phyloP scores from a whole-genome alignment of 2,329 filamentous ascomycete genomes.

The Pseudomassariella vexata region DNA sequence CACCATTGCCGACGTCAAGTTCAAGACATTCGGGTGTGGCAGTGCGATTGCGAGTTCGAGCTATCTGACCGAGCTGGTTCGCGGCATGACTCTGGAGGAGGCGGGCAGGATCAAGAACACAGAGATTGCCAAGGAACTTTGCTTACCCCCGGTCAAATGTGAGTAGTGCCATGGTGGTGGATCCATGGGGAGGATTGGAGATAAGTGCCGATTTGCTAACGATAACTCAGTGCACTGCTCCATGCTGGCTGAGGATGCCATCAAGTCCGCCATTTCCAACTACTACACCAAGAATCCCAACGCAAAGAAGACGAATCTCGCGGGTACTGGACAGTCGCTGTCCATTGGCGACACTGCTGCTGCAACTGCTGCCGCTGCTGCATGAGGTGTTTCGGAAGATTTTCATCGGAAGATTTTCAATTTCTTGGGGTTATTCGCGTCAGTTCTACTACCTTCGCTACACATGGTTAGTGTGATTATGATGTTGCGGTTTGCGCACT shows the following conservation, averaged over 20 bases:
- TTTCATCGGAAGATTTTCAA: no score
- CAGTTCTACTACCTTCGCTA: no score
- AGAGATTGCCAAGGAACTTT: slow-evolving; percentile 93
- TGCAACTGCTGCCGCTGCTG: slow-evolving; percentile 17
- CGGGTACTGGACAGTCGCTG: slow-evolving; percentile 65
- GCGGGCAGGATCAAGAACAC: slow-evolving; percentile 91
- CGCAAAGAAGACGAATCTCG: slow-evolving; percentile 66
- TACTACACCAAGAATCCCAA: slow-evolving; percentile 90
- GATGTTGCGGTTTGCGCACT: no score
- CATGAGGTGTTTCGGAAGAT: no score
- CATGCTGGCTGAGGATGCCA: slow-evolving; percentile 87
- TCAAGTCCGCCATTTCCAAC: slow-evolving; percentile 86
- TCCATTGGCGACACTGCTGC: slow-evolving; percentile 44
- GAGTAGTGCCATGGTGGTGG: slow-evolving; percentile 23
- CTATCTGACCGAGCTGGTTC: slow-evolving; percentile 90
- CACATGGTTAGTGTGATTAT: no score
- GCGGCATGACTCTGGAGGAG: slow-evolving; percentile 94
- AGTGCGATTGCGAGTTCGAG: slow-evolving; percentile 89
- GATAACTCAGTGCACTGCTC: slow-evolving; percentile 69
- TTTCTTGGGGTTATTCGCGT: no score
- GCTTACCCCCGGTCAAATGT: slow-evolving; percentile 73
- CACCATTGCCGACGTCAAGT: slow-evolving; percentile 74
- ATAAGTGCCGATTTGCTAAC: slow-evolving; percentile 16
- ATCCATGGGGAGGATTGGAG: not conserved
- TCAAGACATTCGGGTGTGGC: slow-evolving; percentile 79